Percentiles rank a stretch among this genome's conserved stretches.
Conservation (phyloP, 2,329 filamentous ascomycete genomes). For the Exophiala spinifera region DNA sequence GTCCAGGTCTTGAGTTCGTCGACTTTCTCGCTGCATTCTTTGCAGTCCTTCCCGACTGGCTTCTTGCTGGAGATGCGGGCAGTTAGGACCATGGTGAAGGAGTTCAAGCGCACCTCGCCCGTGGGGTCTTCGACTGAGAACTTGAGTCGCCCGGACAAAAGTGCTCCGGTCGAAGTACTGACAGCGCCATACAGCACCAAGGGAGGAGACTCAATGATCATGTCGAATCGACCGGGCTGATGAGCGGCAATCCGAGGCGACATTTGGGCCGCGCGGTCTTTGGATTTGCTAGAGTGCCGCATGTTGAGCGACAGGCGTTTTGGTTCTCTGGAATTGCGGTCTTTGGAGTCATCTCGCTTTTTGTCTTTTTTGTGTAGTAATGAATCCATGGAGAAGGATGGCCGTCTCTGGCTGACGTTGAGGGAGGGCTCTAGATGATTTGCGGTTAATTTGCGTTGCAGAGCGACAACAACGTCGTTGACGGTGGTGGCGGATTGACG, state of each 20-base stretch:
- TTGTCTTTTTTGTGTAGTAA: conserved; percentile 38
- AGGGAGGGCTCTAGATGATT: conserved; percentile 18
- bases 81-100: conserved; percentile 69
- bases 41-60: conserved; percentile 75
- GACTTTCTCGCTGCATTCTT: conserved; percentile 67
- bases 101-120: conserved; percentile 61
- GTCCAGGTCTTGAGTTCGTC: conserved; percentile 77
- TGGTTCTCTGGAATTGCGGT: conserved; percentile 38
- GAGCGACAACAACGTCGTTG: conserved; percentile 27
- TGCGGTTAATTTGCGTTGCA: conserved; percentile 25
- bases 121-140: conserved; percentile 66
- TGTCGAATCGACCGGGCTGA: conserved; percentile 52
- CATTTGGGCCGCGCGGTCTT: conserved; percentile 17
- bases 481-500: conserved; percentile 21
- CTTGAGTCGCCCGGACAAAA: conserved; percentile 79
- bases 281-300: conserved; percentile 23
- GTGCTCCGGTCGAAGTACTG: conserved; percentile 72
- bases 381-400: conserved; percentile 44
- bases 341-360: conserved; percentile 33
- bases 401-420: conserved; percentile 30
- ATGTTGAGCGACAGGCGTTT: conserved; percentile 39
- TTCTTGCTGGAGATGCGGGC: conserved; percentile 74
- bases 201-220: conserved; percentile 79
- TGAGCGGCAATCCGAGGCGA: conserved; percentile 30
- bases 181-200: conserved; percentile 77